Base-by-base conservation (phyloP, 129 eudicot species). In the Scalesia atractyloides region DNA sequence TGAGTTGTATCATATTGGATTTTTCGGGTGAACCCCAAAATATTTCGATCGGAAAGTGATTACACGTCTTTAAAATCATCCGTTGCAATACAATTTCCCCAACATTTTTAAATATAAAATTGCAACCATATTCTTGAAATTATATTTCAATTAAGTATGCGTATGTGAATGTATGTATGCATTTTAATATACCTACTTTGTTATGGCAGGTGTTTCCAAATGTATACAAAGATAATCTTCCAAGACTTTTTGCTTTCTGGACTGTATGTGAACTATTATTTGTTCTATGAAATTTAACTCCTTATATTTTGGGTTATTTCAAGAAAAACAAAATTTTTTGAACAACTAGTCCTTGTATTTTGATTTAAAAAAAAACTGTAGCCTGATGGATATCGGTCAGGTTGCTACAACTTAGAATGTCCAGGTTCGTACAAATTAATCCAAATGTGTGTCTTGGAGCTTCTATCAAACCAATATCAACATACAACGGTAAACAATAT, bases 381-480 rank as follows among this genome's bases (percentile, higher is more conserved):
- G 96, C 86, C 82, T 11, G 87, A 87, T 78, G 96, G 91, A 0
- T 89, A 93, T 80, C 89, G 59, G 75, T 83, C 90, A 0, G 98
- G 96, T 57, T 93, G 96, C 78, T 90, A 92, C 87, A 85, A 92
- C 74, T 78, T 92, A 89, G 75, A 83, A 7, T 92, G 98, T 87
- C 79, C 95, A 13, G 96, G 5, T 89, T 93, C 68, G 86, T 89
- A 50, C 98, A 93, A 76, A 93, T 87, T 0, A 93, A 80, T 70
- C 74, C 57, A 34, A 79, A 66, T 41, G 69, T 89, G 36, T 89
- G 91, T 41, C 86, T 93, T 49, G 98, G 98, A 39, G 96, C 89
- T 22, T 90, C 96, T 4, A 85, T 93, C 3, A 75, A 83, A 70
- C 96, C 96, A 52, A 74, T 76, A n/a, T 89, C 98, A 12, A 76